Evolutionary conservation across 257 asterid genomes (phyloP).

Genomic region (Parsonsia alboflavescens): DNA sequence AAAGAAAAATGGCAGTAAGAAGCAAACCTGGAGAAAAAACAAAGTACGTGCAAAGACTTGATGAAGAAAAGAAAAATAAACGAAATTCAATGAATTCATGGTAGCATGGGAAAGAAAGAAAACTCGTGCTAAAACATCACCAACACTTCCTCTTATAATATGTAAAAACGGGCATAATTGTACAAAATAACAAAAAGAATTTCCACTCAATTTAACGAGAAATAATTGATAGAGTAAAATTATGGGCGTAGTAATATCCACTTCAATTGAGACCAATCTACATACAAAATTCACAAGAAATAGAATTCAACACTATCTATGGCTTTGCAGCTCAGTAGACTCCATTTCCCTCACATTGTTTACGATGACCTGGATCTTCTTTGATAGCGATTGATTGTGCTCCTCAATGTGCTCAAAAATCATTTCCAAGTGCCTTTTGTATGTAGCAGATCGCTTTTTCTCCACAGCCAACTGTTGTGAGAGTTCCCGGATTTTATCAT

Average conservation of each 20-base stretch:
- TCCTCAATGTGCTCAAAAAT: constrained; percentile 89
- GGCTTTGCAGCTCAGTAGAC: constrained; percentile 47
- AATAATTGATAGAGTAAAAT: background rate
- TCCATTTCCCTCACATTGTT: constrained; percentile 75
- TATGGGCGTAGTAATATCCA: background rate
- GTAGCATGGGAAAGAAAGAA: background rate
- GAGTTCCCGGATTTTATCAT: constrained; percentile 79
- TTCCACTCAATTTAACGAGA: background rate
- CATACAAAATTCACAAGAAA: background rate
- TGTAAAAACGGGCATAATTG: constrained; percentile 1
- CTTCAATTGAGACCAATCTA: background rate
- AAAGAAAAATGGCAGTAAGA: background rate
- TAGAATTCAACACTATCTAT: constrained; percentile 24
- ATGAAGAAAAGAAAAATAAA: background rate
- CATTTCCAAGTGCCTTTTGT: constrained; percentile 88
- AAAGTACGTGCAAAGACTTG: background rate
- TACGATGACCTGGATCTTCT: constrained; percentile 71
- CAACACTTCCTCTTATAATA: background rate
- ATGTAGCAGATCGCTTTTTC: constrained; percentile 82
- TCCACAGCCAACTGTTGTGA: constrained; percentile 85
- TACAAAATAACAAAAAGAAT: background rate
- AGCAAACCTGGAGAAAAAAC: background rate
- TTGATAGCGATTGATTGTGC: constrained; percentile 73
- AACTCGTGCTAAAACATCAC: background rate
- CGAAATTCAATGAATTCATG: background rate